A percentile compares a stretch with the other conserved stretches of the same genome.
phyloP scores from a whole-genome alignment of 331 rosid species.

The Ulmus americana region DNA sequence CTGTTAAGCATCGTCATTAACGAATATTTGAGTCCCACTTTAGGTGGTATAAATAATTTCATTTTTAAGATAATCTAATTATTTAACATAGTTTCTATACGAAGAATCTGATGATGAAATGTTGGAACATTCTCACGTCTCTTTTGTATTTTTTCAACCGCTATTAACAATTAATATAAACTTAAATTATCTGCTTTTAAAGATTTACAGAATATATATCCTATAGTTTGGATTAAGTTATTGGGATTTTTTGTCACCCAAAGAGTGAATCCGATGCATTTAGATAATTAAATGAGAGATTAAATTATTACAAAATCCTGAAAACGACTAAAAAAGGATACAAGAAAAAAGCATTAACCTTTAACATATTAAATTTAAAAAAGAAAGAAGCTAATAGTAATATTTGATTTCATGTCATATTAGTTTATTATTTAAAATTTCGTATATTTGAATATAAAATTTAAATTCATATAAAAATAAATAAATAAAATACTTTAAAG shows the following conservation, averaged over 20 bases:
- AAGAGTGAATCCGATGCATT: slow-evolving; percentile 9
- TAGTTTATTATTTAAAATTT: too few relatives aligned
- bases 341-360: not conserved
- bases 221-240: not conserved
- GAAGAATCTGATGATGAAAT: not conserved
- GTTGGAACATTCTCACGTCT: not conserved
- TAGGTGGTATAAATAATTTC: not conserved
- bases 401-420: too few relatives aligned
- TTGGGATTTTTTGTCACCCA: not conserved
- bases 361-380: not conserved
- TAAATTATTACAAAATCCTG: not conserved
- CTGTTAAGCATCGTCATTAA: not conserved
- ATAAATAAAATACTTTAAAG: too few relatives aligned
- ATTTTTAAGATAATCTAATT: slow-evolving; percentile 5
- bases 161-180: not conserved
- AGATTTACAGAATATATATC: not conserved
- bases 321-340: not conserved
- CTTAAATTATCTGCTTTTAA: not conserved
- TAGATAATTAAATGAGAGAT: not conserved
- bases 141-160: not conserved
- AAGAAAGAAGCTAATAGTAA: too few relatives aligned
- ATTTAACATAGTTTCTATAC: not conserved
- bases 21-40: slow-evolving; percentile 7
- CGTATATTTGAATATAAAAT: too few relatives aligned
- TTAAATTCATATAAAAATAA: too few relatives aligned